phyloP scores from a whole-genome alignment of 352 stramenopile genomes.

The Thalassiosira livingstoniorum region DNA sequence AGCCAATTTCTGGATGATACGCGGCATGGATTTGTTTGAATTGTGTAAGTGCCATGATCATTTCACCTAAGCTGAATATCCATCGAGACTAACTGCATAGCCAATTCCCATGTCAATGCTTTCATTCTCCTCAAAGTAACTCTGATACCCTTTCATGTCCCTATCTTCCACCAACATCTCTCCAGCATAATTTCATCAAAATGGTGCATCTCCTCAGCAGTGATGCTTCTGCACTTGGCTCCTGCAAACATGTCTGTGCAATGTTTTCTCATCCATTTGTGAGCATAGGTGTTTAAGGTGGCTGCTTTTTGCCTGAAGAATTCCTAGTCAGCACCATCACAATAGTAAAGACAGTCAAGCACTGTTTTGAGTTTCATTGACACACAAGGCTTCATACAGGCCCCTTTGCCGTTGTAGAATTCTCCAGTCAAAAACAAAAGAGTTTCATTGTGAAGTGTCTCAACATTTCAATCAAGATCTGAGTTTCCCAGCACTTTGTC shows the following conservation, averaged over 20 bases:
- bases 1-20: conserved; percentile 6
- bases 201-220: not conserved
- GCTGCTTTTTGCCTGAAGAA: not conserved
- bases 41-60: not conserved
- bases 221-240: too few relatives aligned
- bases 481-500: not conserved
- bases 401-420: not conserved
- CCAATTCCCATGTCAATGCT: not conserved
- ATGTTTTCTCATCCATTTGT: not conserved
- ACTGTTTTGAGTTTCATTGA: too few relatives aligned
- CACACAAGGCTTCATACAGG: not conserved
- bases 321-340: not conserved
- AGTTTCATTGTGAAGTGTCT: not conserved
- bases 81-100: not conserved
- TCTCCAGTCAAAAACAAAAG: not conserved
- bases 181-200: not conserved
- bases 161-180: not conserved
- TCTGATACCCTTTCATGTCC: not conserved
- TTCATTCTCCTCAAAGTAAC: not conserved
- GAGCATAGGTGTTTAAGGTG: not conserved
- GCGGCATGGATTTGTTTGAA: conserved; percentile 18
- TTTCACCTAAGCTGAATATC: not conserved
- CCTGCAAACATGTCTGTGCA: not conserved
- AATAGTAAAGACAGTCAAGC: not conserved
- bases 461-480: not conserved